Evolutionary conservation across 768 basidiomycete genomes (phyloP).

Genomic region (Leccinellum albellum): DNA sequence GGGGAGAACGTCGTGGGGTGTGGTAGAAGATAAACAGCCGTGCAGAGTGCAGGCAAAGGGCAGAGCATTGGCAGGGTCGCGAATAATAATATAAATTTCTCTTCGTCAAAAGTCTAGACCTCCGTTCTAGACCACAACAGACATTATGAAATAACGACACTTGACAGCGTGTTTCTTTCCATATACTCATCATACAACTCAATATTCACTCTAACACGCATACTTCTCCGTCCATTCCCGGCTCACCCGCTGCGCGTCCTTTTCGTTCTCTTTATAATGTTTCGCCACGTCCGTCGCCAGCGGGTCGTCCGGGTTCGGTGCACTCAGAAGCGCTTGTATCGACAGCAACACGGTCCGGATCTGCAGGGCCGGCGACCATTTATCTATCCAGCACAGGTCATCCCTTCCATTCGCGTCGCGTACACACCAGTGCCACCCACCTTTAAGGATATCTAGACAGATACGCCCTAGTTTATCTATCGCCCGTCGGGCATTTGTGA

Average conservation of each 20-base stretch:
- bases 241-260: constrained; percentile 87
- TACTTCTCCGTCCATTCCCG: constrained; percentile 94
- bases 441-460: constrained; percentile 97
- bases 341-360: constrained; percentile 97
- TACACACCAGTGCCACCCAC: constrained; percentile 41
- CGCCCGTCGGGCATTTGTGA: constrained; percentile 20
- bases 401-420: neutral
- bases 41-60: constrained; percentile 7
- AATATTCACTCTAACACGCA: constrained; percentile 43
- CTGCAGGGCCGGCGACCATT: constrained; percentile 98
- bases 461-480: constrained; percentile 97
- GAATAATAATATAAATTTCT: constrained; percentile 9
- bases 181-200: neutral
- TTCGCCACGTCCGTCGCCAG: constrained; percentile 94
- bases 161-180: constrained; percentile 4
- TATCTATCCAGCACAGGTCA: constrained; percentile 52
- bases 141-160: constrained; percentile 11
- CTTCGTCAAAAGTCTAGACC: constrained; percentile 22
- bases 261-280: constrained; percentile 97
- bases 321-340: constrained; percentile 91
- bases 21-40: neutral
- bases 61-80: constrained; percentile 10
- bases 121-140: constrained; percentile 14
- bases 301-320: constrained; percentile 96
- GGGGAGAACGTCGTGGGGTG: neutral